Percentiles rank a stretch among this genome's conserved stretches.
Evolutionary conservation across 1,139 yeast genomes (phyloP).

Genomic region (Pichia sp.): DNA sequence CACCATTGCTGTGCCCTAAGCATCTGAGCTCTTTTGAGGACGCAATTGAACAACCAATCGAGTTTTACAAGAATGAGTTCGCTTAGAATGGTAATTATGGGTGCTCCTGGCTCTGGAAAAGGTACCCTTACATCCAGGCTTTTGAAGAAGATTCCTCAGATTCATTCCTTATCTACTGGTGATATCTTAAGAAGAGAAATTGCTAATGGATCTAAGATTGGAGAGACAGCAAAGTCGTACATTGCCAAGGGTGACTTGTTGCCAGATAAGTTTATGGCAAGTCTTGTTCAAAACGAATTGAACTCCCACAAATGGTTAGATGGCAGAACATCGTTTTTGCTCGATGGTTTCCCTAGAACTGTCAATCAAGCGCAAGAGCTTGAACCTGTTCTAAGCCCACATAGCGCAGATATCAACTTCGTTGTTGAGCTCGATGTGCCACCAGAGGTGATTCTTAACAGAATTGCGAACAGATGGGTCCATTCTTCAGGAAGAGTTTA

Average conservation of each 20-base stretch:
- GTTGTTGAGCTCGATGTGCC: conserved; percentile 86
- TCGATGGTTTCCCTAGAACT: conserved; percentile 93
- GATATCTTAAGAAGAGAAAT: conserved; percentile 72
- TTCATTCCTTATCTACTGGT: conserved; percentile 68
- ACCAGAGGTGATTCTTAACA: conserved; percentile 62
- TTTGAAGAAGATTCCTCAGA: conserved; percentile 42
- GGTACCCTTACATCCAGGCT: conserved; percentile 78
- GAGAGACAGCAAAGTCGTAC: conserved; percentile 47
- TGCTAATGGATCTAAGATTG: conserved; percentile 45
- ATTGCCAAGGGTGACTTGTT: conserved; percentile 61
- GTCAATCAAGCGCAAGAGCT: conserved; percentile 59
- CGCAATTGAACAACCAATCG: background rate
- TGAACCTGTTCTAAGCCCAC: conserved; percentile 36
- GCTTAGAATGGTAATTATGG: conserved; percentile 62
- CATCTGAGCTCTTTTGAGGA: background rate
- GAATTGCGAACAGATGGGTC: conserved; percentile 83
- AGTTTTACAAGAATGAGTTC: conserved; percentile 4
- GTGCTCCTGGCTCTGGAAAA: conserved; percentile 95
- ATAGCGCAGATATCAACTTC: conserved; percentile 46
- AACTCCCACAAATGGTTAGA: conserved; percentile 39
- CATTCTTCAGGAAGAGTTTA: conserved; percentile 88
- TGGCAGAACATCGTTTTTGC: conserved; percentile 50
- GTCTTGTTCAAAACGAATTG: conserved; percentile 48
- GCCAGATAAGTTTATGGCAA: conserved; percentile 66
- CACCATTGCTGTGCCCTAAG: no score